phyloP scores from a whole-genome alignment of 2,329 filamentous ascomycete species.

The Alternaria consortialis region DNA sequence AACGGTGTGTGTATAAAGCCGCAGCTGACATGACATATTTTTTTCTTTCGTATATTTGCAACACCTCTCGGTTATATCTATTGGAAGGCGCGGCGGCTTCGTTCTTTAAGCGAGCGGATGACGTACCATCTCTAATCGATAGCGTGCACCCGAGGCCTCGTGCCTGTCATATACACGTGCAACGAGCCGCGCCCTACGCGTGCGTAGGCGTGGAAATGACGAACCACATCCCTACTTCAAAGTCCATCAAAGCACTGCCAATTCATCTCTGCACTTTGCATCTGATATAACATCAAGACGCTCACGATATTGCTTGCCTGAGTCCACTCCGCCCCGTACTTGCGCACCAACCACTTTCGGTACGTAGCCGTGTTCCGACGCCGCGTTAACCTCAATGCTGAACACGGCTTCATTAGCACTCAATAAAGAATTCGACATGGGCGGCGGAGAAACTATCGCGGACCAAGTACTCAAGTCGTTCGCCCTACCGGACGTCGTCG shows the following conservation, averaged over 20 bases:
- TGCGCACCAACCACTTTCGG: slow-evolving; percentile 21
- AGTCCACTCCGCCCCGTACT: slow-evolving; percentile 3
- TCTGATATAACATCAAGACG: slow-evolving; percentile 23
- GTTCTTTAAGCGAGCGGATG: slow-evolving; percentile 17
- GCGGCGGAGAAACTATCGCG: slow-evolving; percentile 18
- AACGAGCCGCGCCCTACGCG: slow-evolving; percentile 7
- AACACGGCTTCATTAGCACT: slow-evolving; percentile 24
- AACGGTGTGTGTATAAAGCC: background rate
- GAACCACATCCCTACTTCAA: background rate
- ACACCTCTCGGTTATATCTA: background rate
- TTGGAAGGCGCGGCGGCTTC: background rate
- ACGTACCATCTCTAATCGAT: slow-evolving; percentile 21
- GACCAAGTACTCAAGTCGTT: slow-evolving; percentile 20
- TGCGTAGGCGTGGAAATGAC: background rate
- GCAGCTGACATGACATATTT: slow-evolving; percentile 2
- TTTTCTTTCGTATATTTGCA: background rate
- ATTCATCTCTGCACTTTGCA: background rate
- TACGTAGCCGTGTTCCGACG: slow-evolving; percentile 11
- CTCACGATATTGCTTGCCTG: slow-evolving; percentile 4
- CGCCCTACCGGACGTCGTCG: slow-evolving; percentile 43
- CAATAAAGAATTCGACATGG: slow-evolving; percentile 25
- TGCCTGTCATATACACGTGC: slow-evolving; percentile 8
- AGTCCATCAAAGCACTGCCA: background rate
- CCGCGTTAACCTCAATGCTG: slow-evolving; percentile 15
- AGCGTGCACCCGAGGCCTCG: slow-evolving; percentile 6